Evolutionary conservation across 2,329 filamentous ascomycete genomes (phyloP), one percentile per base, ranked within the genome.

Genomic region (Pseudogymnoascus sp.): DNA sequence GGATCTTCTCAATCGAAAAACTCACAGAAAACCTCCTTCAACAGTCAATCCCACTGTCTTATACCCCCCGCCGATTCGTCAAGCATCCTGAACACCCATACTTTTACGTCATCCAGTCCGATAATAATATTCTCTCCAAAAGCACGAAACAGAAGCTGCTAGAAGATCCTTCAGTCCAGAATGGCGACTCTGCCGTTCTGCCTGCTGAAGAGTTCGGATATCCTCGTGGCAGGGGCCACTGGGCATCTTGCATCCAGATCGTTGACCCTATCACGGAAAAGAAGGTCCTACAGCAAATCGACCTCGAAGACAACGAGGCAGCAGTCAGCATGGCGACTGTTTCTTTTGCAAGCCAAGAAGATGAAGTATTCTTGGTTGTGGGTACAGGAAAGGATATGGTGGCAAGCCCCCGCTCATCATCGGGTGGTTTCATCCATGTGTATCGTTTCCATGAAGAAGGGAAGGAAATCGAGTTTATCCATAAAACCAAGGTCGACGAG

Each of bases 211-310:
- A 96, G 4, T 97, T 99, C 73, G 95, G 95, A 1, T 91, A 97
- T 71, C 90, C 95, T 8, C 86, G 88, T 63, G 92, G 87, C 23
- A 86, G 84, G 65, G 89, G 90, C 18, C 89, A 93, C 67, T 99
- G 95, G 95, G 91, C 95, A 42, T 97, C 93, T 8, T 97, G 93
- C 75, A 93, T 99, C 68, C 92, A 91, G 71, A 84, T 97, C 18
- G 83, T 99, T 16, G 95, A 99, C 71, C 93, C 95, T 0, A 74
- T 93, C 2, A 84, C 80, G 14, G 84, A 89, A 59, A 93, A 95
- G 70, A 76, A 78, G 3, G 88, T 96, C 1, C 75, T 95, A 4
- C 87, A 90, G 67, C 92, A 86, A 0, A 80, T 97, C 44, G 89
- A 97, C 64, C 77, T 99, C 0, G 88, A 89, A 60, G 88, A 95